Percentiles rank a stretch among this genome's conserved stretches.
These are phyloP conservation scores for Colletotrichum ledebouriae DNA, from an alignment of 2,329 filamentous ascomycete genomes.

Conservation along the genomic window DNA sequence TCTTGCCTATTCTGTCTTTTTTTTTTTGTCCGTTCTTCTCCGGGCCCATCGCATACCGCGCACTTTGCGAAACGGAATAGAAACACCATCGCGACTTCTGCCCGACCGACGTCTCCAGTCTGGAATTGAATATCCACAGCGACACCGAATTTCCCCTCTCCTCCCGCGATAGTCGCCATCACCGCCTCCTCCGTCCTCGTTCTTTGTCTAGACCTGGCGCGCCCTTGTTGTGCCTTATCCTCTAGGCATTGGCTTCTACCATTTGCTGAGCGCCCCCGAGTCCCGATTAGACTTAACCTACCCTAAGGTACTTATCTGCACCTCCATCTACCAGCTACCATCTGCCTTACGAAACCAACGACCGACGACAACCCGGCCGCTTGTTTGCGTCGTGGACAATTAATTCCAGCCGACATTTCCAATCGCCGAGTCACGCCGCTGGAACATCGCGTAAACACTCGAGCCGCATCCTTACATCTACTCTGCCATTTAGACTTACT, in stretches of 20 bases:
- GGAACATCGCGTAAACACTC: constrained; percentile 19
- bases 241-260: constrained; percentile 20
- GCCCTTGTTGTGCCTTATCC: constrained; percentile 2
- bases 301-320: not conserved
- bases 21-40: not conserved
- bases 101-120: not conserved
- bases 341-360: constrained; percentile 5
- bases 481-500: constrained; percentile 12
- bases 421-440: constrained; percentile 23
- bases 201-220: constrained; percentile 25
- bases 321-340: too few relatives aligned
- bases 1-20: constrained; percentile 1
- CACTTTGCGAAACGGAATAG: constrained; percentile 35
- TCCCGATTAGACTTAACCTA: constrained; percentile 17
- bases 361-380: constrained; percentile 13
- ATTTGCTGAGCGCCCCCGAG: constrained; percentile 8
- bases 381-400: constrained; percentile 26
- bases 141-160: constrained; percentile 24
- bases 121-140: constrained; percentile 11
- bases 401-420: constrained; percentile 3
- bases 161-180: constrained; percentile 33
- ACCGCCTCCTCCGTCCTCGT: constrained; percentile 18
- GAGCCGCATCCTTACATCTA: constrained; percentile 10
- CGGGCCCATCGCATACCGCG: constrained; percentile 11
- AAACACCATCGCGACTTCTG: constrained; percentile 32